Evolutionary conservation across 2,329 filamentous ascomycete genomes (phyloP), one percentile per base, ranked within the genome.

Genomic region (Trichophyton rubrum): DNA sequence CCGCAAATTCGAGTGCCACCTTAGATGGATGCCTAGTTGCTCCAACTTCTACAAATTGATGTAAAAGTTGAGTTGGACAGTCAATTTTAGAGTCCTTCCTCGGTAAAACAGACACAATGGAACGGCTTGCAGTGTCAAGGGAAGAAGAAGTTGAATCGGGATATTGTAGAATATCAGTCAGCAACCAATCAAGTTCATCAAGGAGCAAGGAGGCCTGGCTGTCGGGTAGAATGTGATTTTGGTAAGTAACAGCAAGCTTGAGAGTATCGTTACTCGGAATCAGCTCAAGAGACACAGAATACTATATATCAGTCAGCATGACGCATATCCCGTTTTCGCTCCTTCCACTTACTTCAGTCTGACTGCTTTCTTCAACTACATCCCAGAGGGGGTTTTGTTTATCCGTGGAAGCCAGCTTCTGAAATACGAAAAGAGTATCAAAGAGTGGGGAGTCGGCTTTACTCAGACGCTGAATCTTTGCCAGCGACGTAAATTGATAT

Each of bases 361-460:
- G 82, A 4, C 87, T 86, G 58, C 82, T 76, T 62, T 95, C 90
- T 15, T 83, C 76, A 0, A 82, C 64, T 0, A 88, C 64, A 5
- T 76, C 75, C 86, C 88, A 95, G 0, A 78, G 74, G 2, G 68
- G 49, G 0, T 70, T 60, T 15, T 66, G 59, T 1, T 66, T 62
- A 56, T 40, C 62, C 60, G 40, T 17, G 15, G 60, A 59, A 58
- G 73, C 65, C 61, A 77, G 68, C 64, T 88, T 89, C 68, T 96
- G 91, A 68, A 90, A 92, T 0, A 89, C 87, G 62, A 96, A 83
- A 1, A 96, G 78, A 0, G 90, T 92, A 68, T 96, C 90, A 66
- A 96, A 96, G 0, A 93, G 77, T 0, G 80, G 76, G 5, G 82
- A 79, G 24, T 86, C 82, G 0, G 85, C 77, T 61, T 82, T 79